Evolutionary conservation across 2,329 filamentous ascomycete genomes (phyloP).

Genomic region (Penicillium fuscoglaucum): DNA sequence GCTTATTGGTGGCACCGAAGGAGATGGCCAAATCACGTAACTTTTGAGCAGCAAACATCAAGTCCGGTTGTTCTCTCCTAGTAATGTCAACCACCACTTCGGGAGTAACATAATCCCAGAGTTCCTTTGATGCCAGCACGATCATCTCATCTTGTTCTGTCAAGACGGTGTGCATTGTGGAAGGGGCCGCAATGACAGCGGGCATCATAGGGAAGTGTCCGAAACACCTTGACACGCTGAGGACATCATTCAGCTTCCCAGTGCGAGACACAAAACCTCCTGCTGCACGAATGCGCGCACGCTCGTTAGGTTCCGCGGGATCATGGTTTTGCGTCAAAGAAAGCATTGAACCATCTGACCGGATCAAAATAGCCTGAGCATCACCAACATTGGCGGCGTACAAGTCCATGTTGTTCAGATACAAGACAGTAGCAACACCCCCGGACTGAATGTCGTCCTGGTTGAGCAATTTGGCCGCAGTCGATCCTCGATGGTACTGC

Average conservation of each 20-base stretch:
- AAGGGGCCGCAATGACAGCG: conserved; percentile 84
- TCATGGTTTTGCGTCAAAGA: conserved; percentile 91
- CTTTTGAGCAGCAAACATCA: conserved; percentile 95
- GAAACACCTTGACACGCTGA: conserved; percentile 91
- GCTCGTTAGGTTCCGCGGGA: conserved; percentile 79
- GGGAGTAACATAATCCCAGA: conserved; percentile 92
- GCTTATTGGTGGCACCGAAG: conserved; percentile 89
- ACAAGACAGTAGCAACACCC: conserved; percentile 87
- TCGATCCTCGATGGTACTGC: conserved; percentile 66
- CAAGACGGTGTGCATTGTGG: conserved; percentile 75
- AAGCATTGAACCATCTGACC: conserved; percentile 78
- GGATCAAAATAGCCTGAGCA: conserved; percentile 91
- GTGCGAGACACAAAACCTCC: conserved; percentile 95
- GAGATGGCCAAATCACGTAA: conserved; percentile 92
- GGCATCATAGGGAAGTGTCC: conserved; percentile 93
- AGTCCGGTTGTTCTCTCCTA: conserved; percentile 77
- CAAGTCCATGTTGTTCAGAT: conserved; percentile 83
- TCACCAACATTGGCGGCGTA: conserved; percentile 96
- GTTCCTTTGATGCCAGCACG: conserved; percentile 82
- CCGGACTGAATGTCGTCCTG: conserved; percentile 89
- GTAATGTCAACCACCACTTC: conserved; percentile 91
- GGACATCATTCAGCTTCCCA: conserved; percentile 85
- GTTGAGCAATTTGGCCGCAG: conserved; percentile 72
- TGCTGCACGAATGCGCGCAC: conserved; percentile 86
- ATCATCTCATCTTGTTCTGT: conserved; percentile 92